phyloP scores from a whole-genome alignment of 1,284 basidiomycete genomes.

The Melanopsichium pennsylvanicum region DNA sequence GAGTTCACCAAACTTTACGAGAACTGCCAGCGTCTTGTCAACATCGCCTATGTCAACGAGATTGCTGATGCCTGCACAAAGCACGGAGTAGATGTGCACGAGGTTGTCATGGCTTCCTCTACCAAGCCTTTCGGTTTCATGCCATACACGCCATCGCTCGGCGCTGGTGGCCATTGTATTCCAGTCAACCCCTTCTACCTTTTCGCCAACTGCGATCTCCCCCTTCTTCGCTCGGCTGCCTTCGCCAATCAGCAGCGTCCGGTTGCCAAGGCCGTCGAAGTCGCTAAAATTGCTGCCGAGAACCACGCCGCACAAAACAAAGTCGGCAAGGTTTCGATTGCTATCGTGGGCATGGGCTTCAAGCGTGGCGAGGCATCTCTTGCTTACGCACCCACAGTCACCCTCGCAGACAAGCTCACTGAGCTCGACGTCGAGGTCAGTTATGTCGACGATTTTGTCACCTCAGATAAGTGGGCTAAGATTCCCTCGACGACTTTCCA shows the following conservation, averaged over 20 bases:
- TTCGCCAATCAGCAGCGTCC: slow-evolving; percentile 22
- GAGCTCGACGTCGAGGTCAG: slow-evolving; percentile 17
- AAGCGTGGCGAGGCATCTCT: slow-evolving; percentile 30
- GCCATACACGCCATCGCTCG: slow-evolving; percentile 23
- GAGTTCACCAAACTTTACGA: slow-evolving; percentile 42
- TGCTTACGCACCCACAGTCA: slow-evolving; percentile 30
- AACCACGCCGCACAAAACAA: background rate
- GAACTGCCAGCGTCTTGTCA: slow-evolving; percentile 32
- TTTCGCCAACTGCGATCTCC: slow-evolving; percentile 32
- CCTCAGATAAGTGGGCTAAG: slow-evolving; percentile 21
- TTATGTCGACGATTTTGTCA: slow-evolving; percentile 31
- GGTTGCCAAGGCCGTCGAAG: slow-evolving; percentile 12
- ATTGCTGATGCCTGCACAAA: slow-evolving; percentile 33
- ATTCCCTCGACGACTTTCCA: slow-evolving; percentile 3
- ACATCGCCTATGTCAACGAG: slow-evolving; percentile 46
- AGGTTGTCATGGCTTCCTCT: slow-evolving; percentile 20
- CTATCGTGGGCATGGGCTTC: slow-evolving; percentile 34
- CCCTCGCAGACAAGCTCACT: slow-evolving; percentile 26
- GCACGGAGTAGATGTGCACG: slow-evolving; percentile 33
- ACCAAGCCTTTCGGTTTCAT: slow-evolving; percentile 44
- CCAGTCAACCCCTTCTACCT: slow-evolving; percentile 40
- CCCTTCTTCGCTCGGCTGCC: slow-evolving; percentile 18
- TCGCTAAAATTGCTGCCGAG: slow-evolving; percentile 2
- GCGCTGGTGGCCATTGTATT: slow-evolving; percentile 36
- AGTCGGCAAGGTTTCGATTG: background rate